Conservation (phyloP, 1,284 basidiomycete genomes). For the Bjerkandera adusta region DNA sequence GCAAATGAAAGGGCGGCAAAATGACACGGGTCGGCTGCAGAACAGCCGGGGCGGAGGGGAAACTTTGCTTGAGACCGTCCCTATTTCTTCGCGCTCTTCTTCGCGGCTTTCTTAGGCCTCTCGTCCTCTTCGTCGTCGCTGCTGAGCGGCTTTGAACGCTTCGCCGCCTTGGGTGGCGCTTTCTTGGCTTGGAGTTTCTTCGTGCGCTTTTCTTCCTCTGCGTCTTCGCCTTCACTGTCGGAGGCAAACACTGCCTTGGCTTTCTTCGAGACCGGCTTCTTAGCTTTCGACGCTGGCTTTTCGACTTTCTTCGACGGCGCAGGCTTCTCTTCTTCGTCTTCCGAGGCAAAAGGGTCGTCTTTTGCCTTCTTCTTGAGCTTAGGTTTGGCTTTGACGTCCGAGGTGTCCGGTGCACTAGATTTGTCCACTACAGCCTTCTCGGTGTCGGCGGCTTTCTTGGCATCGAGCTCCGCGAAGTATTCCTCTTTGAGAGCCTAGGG, state of each 20-base stretch:
- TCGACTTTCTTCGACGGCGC: conserved; percentile 37
- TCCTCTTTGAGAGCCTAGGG: conserved; percentile 56
- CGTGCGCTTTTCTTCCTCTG: conserved; percentile 19
- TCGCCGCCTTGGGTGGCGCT: conserved; percentile 13
- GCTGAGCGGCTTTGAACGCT: conserved; percentile 6
- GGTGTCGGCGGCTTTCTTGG: conserved; percentile 26
- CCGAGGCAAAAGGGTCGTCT: conserved; percentile 49
- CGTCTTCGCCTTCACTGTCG: conserved; percentile 21
- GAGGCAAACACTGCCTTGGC: conserved; percentile 19
- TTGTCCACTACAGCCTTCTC: conserved; percentile 25
- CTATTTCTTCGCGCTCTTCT: conserved; percentile 14
- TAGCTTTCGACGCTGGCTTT: conserved; percentile 23
- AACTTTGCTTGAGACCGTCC: too few relatives aligned
- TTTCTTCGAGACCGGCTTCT: conserved; percentile 18
- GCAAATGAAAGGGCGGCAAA: too few relatives aligned
- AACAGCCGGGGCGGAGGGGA: too few relatives aligned
- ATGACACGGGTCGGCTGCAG: too few relatives aligned
- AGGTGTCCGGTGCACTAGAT: neutral
- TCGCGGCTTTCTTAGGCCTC: conserved; percentile 27
- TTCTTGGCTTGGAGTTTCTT: conserved; percentile 18
- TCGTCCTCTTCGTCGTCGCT: conserved; percentile 27
- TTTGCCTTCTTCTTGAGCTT: conserved; percentile 41
- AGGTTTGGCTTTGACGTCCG: conserved; percentile 28
- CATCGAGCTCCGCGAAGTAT: conserved; percentile 44
- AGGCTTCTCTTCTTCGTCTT: conserved; percentile 33